Evolutionary conservation across 768 basidiomycete genomes (phyloP), one percentile per base, ranked within the genome.

Genomic region (Boletus reticulatus): DNA sequence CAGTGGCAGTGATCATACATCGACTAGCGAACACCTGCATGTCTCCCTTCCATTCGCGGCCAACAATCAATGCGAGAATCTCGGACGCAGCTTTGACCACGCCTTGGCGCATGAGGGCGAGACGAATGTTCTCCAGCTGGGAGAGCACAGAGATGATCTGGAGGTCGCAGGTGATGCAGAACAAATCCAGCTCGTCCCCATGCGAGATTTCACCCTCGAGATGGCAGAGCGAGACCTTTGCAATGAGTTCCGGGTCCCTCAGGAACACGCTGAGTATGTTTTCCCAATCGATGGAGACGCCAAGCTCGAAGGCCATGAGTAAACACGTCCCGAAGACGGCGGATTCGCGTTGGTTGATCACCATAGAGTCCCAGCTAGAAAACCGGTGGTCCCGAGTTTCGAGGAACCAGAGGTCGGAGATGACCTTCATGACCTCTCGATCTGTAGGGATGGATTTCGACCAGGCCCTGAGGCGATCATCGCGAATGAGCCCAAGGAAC

Each of bases 151-250:
- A 62, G 45, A 69, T 31, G 43, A 69, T 64, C 24, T 71, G 69
- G 41, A 65, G 48, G 31, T 71, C 69, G 67, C 67, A 69, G 10
- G 62, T 65, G 7, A 69, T 52, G 20, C 69, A 69, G 29, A 51
- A 36, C 6, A 70, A 16, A 48, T 69, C 69, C 45, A 61, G 48
- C 16, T 53, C n/a, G 3, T 43, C 44, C 29, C 29, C 29, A 13
- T 50, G 69, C 16, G 56, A 55, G 17, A 68, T 59, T 47, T 71
- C 67, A 8, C 50, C 57, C 22, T 62, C 60, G 14, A 71, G 63
- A 41, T 71, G 69, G 42, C 57, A 55, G 14, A 69, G 62, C 0
- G 67, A 54, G 37, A 53, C 53, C 22, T 50, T 56, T 2, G 68
- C 60, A 29, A 69, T 48, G 29, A 59, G 11, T 14, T 61, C 60